These are phyloP conservation scores for Rasamsonia emersonii DNA, from an alignment of 2,329 filamentous ascomycete genomes.

Conservation along the genomic window DNA sequence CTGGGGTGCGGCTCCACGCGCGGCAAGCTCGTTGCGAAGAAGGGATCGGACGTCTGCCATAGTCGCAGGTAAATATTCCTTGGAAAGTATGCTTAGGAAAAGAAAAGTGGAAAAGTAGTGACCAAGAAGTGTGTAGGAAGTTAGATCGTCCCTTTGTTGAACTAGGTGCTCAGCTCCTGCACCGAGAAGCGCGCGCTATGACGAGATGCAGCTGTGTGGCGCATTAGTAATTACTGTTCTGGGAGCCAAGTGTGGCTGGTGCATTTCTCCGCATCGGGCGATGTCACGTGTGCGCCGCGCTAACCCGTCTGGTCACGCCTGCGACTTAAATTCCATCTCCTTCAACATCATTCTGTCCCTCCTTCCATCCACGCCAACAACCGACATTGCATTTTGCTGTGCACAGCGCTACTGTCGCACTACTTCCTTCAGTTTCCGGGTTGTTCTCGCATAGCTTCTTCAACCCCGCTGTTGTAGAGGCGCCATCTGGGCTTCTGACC, in stretches of 20 bases:
- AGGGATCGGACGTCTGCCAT: slow-evolving; percentile 78
- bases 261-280: background rate
- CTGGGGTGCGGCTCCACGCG: slow-evolving; percentile 61
- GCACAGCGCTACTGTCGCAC: no score
- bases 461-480: no score
- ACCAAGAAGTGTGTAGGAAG: no score
- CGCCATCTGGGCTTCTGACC: no score
- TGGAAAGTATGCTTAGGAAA: no score
- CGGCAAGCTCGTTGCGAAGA: slow-evolving; percentile 66
- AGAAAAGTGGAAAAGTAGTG: no score
- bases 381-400: background rate
- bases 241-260: background rate
- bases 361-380: slow-evolving; percentile 2
- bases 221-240: background rate
- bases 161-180: background rate
- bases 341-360: slow-evolving; percentile 8
- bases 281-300: slow-evolving; percentile 4
- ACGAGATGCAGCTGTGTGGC: slow-evolving; percentile 10
- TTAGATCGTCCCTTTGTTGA: no score
- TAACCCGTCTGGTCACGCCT: slow-evolving; percentile 7
- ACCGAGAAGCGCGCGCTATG: slow-evolving; percentile 4
- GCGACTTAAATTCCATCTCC: slow-evolving; percentile 5
- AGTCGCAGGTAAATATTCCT: no score
- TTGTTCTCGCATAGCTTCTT: no score
- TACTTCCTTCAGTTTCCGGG: background rate